Base-by-base conservation (phyloP, 495 filamentous ascomycete species). In the Penicillium steckii region DNA sequence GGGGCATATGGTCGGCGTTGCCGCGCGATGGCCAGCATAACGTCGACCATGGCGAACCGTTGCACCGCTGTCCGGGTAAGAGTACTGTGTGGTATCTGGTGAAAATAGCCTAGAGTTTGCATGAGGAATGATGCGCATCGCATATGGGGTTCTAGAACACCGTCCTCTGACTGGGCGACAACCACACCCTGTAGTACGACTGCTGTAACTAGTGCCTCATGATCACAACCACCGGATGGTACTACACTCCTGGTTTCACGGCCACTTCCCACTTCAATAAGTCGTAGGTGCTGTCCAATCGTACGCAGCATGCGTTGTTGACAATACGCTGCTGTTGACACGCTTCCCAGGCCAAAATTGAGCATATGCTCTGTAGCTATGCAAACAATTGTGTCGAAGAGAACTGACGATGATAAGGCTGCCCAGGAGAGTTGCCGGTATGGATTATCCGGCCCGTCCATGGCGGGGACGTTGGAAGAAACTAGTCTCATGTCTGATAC, bases 341-440 rank as follows among this genome's bases (percentile, higher is more conserved):
- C 48, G 42, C 56, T 64, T 12, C 57, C 44, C 6, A 66, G 44
- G 4, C 58, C 61, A 22, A 66, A 66, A 38, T 66, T 66, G 7
- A 66, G 61, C 63, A 66, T 66, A 29, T 64, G 63, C 32, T 66
- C 63, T 27, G 60, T 61, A 7, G 63, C 61, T 46, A 66, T 66
- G 50, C 63, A 66, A 9, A 66, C 50, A 3, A 66, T 57, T 2
- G 63, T 66, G 19, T 66, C 57, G 21, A 57, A 57, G 1, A 66
- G 35, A 12, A 66, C 55, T 6, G 63, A 61, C 1, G 60, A 61
- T 13, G 63, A 61, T 2, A 66, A 25, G 0, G 63, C 60, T 9
- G 50, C 49, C 44, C 63, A 61, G 8, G 63, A 66, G n/a, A 66
- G 21, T 13, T 61, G 57, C n/a, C 60, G 57, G 51, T 66, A 66